Percentiles rank a stretch among this genome's conserved stretches.
Conservation (phyloP, 2,329 filamentous ascomycete genomes). For the Botrytis porri region DNA sequence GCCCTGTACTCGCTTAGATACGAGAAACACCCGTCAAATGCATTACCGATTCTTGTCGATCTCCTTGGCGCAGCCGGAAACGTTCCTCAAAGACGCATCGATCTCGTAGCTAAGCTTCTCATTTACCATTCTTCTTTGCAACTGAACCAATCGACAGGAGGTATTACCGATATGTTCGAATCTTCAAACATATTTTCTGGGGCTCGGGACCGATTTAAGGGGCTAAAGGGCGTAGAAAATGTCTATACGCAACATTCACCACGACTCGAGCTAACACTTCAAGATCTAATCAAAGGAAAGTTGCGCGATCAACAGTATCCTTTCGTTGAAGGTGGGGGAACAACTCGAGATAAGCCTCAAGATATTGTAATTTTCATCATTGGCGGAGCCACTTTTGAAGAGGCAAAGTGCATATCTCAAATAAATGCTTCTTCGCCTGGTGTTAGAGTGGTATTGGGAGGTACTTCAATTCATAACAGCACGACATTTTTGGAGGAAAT, state of each 20-base stretch:
- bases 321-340: conserved; percentile 83
- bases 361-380: conserved; percentile 95
- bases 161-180: conserved; percentile 90
- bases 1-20: conserved; percentile 95
- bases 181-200: conserved; percentile 87
- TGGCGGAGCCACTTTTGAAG: conserved; percentile 91
- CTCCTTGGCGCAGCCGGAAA: conserved; percentile 81
- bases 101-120: conserved; percentile 77
- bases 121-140: conserved; percentile 85
- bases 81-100: conserved; percentile 71
- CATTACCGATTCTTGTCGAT: conserved; percentile 80
- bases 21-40: conserved; percentile 78
- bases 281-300: conserved; percentile 89
- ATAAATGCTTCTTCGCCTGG: conserved; percentile 90
- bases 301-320: conserved; percentile 86
- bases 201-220: conserved; percentile 84
- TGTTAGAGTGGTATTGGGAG: conserved; percentile 82
- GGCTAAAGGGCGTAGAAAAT: conserved; percentile 95
- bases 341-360: conserved; percentile 91
- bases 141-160: conserved; percentile 68
- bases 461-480: conserved; percentile 85
- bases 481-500: conserved; percentile 86
- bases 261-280: conserved; percentile 78
- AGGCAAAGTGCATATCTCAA: conserved; percentile 92
- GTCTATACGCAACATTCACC: conserved; percentile 98